Base-by-base conservation (phyloP, 257 asterid genomes). In the Ophiorrhiza pumila region DNA sequence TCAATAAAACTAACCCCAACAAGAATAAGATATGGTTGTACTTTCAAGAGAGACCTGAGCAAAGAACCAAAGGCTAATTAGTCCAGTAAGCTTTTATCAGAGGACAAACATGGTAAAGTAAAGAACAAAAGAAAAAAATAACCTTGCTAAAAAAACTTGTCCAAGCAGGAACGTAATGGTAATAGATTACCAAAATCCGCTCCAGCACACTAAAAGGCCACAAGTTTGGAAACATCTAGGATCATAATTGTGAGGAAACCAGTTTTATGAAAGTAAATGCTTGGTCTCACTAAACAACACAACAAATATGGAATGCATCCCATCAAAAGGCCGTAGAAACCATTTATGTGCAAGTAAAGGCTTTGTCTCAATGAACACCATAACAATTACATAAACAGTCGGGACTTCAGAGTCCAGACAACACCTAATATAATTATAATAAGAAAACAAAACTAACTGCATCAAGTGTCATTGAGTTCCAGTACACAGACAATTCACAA, bases 11-110 rank as follows among this genome's bases (percentile, higher is more conserved):
- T 65, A 50, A 43, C 23, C 52, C 42, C 60, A 59, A 49, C 74
- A 42, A 47, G 34, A 59, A 60, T 69, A 42, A 55, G 68, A 45
- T 47, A 74, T 37, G 69, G 62, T 66, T n/a, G 37, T 61, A 49
- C 55, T 68, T 64, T 68, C 78, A 62, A 61, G 31, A 56, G 60
- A 57, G 29, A 34, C 81, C 82, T 76, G 80, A 76, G 65, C 77
- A 76, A 22, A 53, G 65, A 72, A 37, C 20, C 70, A 50, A 43
- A 67, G 35, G 22, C 49, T 35, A 15, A 59, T 9, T 27, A 50
- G 4, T 57, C n/a, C 29, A 10, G 23, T 67, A 53, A 31, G 43
- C 58, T 41, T 61, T 29, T 2, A 50, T 57, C 39, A 0, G 58
- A 15, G 35, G 32, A 69, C 34, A 69, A 3, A 23, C 50, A 52